A percentile compares a stretch with the other conserved stretches of the same genome.
Conservation (phyloP, 495 filamentous ascomycete species). For the Peziza echinospora region DNA sequence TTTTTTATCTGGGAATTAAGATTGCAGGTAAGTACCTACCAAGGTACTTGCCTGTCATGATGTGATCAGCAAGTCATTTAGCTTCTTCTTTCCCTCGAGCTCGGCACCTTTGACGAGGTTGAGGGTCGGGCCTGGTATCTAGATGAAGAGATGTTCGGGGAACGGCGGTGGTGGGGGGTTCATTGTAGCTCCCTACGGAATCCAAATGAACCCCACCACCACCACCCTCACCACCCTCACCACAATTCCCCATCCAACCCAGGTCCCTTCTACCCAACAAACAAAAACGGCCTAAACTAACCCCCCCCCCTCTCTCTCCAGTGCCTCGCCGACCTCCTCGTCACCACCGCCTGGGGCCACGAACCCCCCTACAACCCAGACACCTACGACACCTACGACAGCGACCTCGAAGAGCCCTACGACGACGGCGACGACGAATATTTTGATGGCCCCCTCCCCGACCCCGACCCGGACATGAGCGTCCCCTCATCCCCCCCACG, state of each 20-base stretch:
- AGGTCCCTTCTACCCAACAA: background rate
- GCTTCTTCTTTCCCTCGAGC: no score
- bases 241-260: background rate
- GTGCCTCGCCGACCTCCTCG: conserved; percentile 12
- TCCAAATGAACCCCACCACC: background rate
- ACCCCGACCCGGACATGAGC: background rate
- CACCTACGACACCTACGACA: conserved; percentile 11
- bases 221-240: background rate
- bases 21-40: background rate
- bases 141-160: no score
- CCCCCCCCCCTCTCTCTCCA: conserved; percentile 1
- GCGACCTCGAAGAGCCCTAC: conserved; percentile 13
- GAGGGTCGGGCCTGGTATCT: no score
- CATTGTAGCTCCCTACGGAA: no score
- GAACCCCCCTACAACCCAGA: conserved; percentile 13
- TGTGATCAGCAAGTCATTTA: no score
- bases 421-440: conserved; percentile 10
- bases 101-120: no score
- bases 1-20: background rate
- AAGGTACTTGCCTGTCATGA: background rate
- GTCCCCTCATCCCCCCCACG: background rate
- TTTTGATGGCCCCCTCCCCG: background rate
- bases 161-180: no score
- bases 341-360: conserved; percentile 15
- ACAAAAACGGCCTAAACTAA: conserved; percentile 1